Conservation (phyloP, 1,139 yeast genomes). For the Yamadazyma triangularis region DNA sequence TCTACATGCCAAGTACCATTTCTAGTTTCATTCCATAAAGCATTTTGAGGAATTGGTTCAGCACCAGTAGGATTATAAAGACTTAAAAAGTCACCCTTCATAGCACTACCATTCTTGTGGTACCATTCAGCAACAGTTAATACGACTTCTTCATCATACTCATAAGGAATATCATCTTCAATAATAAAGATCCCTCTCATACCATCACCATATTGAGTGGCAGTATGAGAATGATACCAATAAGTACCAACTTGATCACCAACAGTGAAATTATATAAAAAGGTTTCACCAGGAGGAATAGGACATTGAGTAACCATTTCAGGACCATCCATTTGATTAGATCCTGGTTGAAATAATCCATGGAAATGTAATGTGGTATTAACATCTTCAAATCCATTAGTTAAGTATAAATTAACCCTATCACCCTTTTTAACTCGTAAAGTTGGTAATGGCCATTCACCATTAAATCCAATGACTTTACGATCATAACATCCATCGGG, state of each 20-base stretch:
- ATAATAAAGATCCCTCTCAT: conserved; percentile 67
- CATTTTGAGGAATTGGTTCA: conserved; percentile 70
- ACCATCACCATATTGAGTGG: conserved; percentile 76
- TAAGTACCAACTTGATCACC: conserved; percentile 65
- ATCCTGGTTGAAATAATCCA: conserved; percentile 62
- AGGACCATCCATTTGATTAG: conserved; percentile 73
- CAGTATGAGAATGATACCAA: conserved; percentile 84
- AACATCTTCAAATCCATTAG: conserved; percentile 50
- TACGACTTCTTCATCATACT: conserved; percentile 58
- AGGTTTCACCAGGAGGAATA: conserved; percentile 60
- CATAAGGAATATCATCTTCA: conserved; percentile 58
- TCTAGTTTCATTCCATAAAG: conserved; percentile 60
- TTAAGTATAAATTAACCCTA: conserved; percentile 52
- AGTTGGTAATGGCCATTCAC: conserved; percentile 70
- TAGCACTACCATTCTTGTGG: conserved; percentile 44
- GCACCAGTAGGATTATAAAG: conserved; percentile 79
- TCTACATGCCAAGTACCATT: conserved; percentile 55
- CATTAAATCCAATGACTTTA: conserved; percentile 62
- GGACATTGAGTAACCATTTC: conserved; percentile 78
- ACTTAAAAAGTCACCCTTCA: conserved; percentile 46
- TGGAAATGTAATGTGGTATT: conserved; percentile 73
- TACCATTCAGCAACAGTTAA: conserved; percentile 61
- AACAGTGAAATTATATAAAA: conserved; percentile 62
- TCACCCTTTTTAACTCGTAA: conserved; percentile 64
- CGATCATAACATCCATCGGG: conserved; percentile 59